Evolutionary conservation across 2,329 filamentous ascomycete species (phyloP), one percentile per base, ranked within the genome.

Genomic region (Hymenoscyphus fraxineus): DNA sequence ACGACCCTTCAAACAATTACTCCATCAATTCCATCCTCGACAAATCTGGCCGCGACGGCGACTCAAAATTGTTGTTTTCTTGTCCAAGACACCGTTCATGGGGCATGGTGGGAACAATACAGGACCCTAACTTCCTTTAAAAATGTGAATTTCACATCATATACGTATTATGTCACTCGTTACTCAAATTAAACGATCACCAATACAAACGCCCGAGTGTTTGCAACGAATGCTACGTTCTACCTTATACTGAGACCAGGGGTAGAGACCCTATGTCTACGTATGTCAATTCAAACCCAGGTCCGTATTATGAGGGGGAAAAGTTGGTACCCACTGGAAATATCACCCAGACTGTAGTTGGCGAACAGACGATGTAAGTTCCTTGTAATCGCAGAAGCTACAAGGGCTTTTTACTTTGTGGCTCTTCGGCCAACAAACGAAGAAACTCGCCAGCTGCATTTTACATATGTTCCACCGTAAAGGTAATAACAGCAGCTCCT

Each of bases 381-480:
- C 31, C 27, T 32, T 40, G 4, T 40, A 5, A 22, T 58, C 22
- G 22, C 10, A 6, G 10, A 31, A 15, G 7, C 27, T 16, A 31
- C 35, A 40, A 41, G 4, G 12, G 6, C 22, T 13, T 22, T 27
- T 27, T 27, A 27, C 3, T 27, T 27, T 27, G 27, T 27, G 1
- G 27, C 3, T 27, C 27, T 27, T 27, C 27, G 2, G 39, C 32
- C 27, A 41, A 22, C 10, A 3, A 22, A n/a, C 6, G 1, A 10
- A 60, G 58, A 22, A 19, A 62, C 38, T 67, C 66, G 6, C 64
- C 66, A n/a, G 61, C 59, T 13, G 66, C 64, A 9, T 67, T 65
- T 44, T 64, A 61, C 10, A 54, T 68, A 5, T 68, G 66, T 44
- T 61, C 64, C 4, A 65, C 59, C 1, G 41, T 67, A 7, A 67